A percentile compares a stretch with the other conserved stretches of the same genome.
Evolutionary conservation across 2,329 filamentous ascomycete species (phyloP).

Genomic region (Dryadomyces quercivorus): DNA sequence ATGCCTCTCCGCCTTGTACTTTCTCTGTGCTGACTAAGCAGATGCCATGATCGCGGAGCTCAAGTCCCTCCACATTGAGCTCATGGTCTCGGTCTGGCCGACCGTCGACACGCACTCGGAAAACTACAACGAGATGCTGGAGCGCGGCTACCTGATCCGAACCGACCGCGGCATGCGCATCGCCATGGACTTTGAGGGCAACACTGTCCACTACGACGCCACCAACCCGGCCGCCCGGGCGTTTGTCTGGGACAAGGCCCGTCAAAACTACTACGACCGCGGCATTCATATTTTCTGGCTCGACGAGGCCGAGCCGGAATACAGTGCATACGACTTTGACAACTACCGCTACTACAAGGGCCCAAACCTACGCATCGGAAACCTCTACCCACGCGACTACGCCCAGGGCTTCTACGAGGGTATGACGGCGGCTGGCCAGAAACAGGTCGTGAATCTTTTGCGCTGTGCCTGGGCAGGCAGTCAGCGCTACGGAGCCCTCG

Average conservation of each 20-base stretch:
- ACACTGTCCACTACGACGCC: slow-evolving; percentile 49
- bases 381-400: slow-evolving; percentile 47
- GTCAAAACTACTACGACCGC: slow-evolving; percentile 47
- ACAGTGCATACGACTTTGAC: slow-evolving; percentile 52
- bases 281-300: slow-evolving; percentile 57
- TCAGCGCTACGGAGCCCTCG: slow-evolving; percentile 51
- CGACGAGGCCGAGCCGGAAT: slow-evolving; percentile 58
- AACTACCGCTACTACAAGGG: slow-evolving; percentile 49
- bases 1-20: neutral
- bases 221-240: slow-evolving; percentile 47
- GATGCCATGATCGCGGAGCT: slow-evolving; percentile 53
- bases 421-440: slow-evolving; percentile 36
- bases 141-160: slow-evolving; percentile 46
- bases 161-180: slow-evolving; percentile 46
- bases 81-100: slow-evolving; percentile 61
- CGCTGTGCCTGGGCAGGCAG: slow-evolving; percentile 39
- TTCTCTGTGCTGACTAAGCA: neutral
- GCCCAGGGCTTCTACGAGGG: slow-evolving; percentile 49
- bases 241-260: slow-evolving; percentile 47
- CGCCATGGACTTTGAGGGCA: slow-evolving; percentile 45
- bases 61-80: slow-evolving; percentile 43
- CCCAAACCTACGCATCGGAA: slow-evolving; percentile 38
- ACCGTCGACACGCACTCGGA: slow-evolving; percentile 47
- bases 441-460: slow-evolving; percentile 38
- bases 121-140: slow-evolving; percentile 50